A percentile compares a stretch with the other conserved stretches of the same genome.
Conservation (phyloP, 1,284 basidiomycete genomes). For the Heliocybe sulcata region DNA sequence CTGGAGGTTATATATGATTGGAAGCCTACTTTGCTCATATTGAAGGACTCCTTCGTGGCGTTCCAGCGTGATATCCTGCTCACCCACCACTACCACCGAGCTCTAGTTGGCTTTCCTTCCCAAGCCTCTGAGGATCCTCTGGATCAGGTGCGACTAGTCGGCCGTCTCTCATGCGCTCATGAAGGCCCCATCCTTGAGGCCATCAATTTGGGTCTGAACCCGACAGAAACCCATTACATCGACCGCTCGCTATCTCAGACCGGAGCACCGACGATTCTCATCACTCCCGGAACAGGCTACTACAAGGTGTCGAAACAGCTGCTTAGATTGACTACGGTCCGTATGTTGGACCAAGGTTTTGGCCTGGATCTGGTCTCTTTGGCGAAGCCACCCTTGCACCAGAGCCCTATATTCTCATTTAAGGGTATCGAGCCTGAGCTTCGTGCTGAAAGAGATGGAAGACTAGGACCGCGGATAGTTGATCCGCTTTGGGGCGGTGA, state of each 20-base stretch:
- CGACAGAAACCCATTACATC: slow-evolving; percentile 92
- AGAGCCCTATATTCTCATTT: slow-evolving; percentile 86
- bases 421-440: slow-evolving; percentile 43
- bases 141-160: slow-evolving; percentile 66
- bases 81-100: slow-evolving; percentile 78
- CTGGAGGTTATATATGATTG: slow-evolving; percentile 85
- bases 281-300: slow-evolving; percentile 93
- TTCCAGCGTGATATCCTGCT: slow-evolving; percentile 86
- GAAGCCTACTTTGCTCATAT: slow-evolving; percentile 77
- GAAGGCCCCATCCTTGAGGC: slow-evolving; percentile 95
- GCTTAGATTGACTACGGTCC: slow-evolving; percentile 86
- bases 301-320: slow-evolving; percentile 91
- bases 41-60: slow-evolving; percentile 85
- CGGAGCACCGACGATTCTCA: slow-evolving; percentile 77
- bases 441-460: slow-evolving; percentile 35
- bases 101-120: slow-evolving; percentile 29
- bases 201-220: slow-evolving; percentile 89
- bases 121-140: slow-evolving; percentile 27
- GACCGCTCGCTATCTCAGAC: slow-evolving; percentile 95
- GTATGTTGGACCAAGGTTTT: slow-evolving; percentile 95
- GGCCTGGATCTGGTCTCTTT: slow-evolving; percentile 87
- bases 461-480: slow-evolving; percentile 39
- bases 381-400: slow-evolving; percentile 89
- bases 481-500: slow-evolving; percentile 85
- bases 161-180: slow-evolving; percentile 80